Base-by-base conservation (phyloP, 2,329 filamentous ascomycete genomes). In the Hysterium pulicare region DNA sequence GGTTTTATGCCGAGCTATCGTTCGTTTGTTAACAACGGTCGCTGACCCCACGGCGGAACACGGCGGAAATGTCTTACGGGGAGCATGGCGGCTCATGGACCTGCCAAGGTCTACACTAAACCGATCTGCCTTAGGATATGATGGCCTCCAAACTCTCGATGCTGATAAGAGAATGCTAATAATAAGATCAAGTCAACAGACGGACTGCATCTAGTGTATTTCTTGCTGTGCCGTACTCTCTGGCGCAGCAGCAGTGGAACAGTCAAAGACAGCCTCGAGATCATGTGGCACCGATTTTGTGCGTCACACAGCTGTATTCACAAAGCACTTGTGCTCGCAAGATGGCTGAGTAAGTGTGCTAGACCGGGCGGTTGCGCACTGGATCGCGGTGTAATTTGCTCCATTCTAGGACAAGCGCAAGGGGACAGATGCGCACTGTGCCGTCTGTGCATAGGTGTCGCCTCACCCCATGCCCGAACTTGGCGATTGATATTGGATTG, bases 1-100 rank as follows among this genome's bases (percentile, higher is more conserved):
- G 44, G 62, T 11, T 59, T 61, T 30, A 56, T 66, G 16, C 59
- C 78, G 84, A 45, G 70, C 13, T 23, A 11, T 24, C 15, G 21
- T n/a, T 8, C 28, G 19, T 17, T 38, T 23, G 35, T n/a, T 8
- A n/a, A 24, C 3, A 38, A 16, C 20, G 35, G 10, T 5, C 17
- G 35, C 21, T 15, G 35, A 38, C 28, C 35, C n/a, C 21, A 38
- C 35, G 24, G 15, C 16, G 34, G 34, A 37, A 37, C n/a, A 37
- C 11, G 3, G 19, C 33, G 33, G 5, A 17, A 11, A 9, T 20
- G 13, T 31, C 28, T n/a, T 13, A 21, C 21, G 22, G 21, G 10
- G 21, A 22, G 11, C 10, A 15, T 15, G 16, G 21, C 35, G 35
- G 21, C 19, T 16, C 21, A 17, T 4, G 32, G 32, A 11, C 32